phyloP scores from a whole-genome alignment of 306 rosid genomes.

The Acacia acuminata region DNA sequence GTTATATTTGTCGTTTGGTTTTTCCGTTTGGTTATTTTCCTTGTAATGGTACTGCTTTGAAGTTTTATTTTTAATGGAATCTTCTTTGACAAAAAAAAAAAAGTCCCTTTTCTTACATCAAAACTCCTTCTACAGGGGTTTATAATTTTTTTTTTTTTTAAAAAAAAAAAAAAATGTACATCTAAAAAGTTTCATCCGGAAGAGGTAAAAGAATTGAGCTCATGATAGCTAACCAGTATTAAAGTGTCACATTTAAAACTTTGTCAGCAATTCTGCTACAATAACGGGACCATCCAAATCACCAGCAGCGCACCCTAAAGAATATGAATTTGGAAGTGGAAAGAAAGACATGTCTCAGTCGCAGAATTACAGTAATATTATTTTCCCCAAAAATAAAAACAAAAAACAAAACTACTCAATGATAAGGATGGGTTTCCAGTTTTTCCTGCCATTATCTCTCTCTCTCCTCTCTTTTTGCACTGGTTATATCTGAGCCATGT shows the following conservation, averaged over 20 bases:
- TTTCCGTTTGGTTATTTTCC: too few relatives aligned
- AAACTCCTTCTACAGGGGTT: not conserved
- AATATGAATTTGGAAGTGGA: not conserved
- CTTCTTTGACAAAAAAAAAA: too few relatives aligned
- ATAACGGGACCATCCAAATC: slow-evolving; percentile 81
- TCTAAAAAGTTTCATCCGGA: slow-evolving; percentile 18
- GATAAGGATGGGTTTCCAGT: not conserved
- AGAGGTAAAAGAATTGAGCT: slow-evolving; percentile 26
- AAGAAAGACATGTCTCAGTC: not conserved
- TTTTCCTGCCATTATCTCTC: not conserved
- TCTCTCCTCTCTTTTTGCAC: too few relatives aligned
- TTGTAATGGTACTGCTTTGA: too few relatives aligned
- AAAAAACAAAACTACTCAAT: not conserved
- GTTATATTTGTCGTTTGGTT: too few relatives aligned
- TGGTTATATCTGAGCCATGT: not conserved
- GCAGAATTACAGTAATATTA: not conserved
- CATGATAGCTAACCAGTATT: slow-evolving; percentile 18
- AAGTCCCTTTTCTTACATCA: not conserved
- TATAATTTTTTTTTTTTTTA: not conserved
- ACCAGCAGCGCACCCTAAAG: slow-evolving; percentile 73
- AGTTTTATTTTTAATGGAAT: too few relatives aligned
- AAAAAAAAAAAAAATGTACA: slow-evolving; percentile 10
- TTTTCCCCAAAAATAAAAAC: too few relatives aligned
- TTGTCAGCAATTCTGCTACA: slow-evolving; percentile 49
- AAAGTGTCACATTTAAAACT: slow-evolving; percentile 40